Evolutionary conservation across 2,329 filamentous ascomycete species (phyloP).

Genomic region (Septoria petroselini): DNA sequence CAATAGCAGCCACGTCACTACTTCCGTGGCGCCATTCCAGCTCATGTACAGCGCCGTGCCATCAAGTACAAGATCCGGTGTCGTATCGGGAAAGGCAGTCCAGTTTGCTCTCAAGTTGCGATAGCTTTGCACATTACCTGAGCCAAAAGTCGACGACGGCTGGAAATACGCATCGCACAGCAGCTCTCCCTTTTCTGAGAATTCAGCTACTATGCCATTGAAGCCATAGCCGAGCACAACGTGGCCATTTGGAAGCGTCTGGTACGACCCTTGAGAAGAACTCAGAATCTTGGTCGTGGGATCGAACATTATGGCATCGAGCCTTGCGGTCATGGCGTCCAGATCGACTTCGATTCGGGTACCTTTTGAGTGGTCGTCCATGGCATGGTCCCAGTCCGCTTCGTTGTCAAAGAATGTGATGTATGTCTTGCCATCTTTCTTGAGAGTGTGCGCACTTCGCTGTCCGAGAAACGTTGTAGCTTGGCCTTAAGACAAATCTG

Average conservation of each 20-base stretch:
- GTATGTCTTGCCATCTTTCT: constrained; percentile 39
- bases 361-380: constrained; percentile 24
- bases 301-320: constrained; percentile 31
- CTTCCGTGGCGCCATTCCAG: constrained; percentile 49
- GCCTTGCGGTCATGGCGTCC: constrained; percentile 31
- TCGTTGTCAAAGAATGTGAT: constrained; percentile 24
- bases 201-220: constrained; percentile 40
- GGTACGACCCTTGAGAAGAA: constrained; percentile 52
- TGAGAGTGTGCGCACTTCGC: constrained; percentile 48
- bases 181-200: constrained; percentile 46
- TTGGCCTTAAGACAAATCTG: constrained; percentile 28
- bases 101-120: constrained; percentile 53
- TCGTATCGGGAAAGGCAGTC: constrained; percentile 37
- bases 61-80: constrained; percentile 31
- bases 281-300: constrained; percentile 40
- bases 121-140: constrained; percentile 46
- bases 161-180: constrained; percentile 54
- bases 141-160: constrained; percentile 45
- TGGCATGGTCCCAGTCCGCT: constrained; percentile 36
- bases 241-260: constrained; percentile 53
- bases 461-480: constrained; percentile 47
- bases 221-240: constrained; percentile 56
- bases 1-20: constrained; percentile 49
- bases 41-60: constrained; percentile 46
- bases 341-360: constrained; percentile 28